Percentiles rank a stretch among this genome's conserved stretches.
These are phyloP conservation scores for Pneumocystis wakefieldiae DNA, from an alignment of 1,139 yeast genomes.

Conservation along the genomic window DNA sequence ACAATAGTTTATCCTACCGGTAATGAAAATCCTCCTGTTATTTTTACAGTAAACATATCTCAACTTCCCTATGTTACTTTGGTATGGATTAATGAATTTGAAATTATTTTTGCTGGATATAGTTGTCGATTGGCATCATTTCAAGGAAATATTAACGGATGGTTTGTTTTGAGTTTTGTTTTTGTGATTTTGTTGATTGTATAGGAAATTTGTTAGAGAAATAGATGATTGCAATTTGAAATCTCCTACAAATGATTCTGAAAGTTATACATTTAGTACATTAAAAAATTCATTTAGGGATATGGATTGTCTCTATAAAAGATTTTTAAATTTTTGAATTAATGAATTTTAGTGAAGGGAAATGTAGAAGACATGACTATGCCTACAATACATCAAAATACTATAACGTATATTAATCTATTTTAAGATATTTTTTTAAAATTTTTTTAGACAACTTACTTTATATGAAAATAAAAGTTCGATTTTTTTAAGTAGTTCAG, in stretches of 20 bases:
- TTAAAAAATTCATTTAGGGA: slow-evolving; percentile 94
- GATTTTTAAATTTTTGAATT: slow-evolving; percentile 34
- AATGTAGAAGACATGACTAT: slow-evolving; percentile 32
- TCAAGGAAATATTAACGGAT: slow-evolving; percentile 50
- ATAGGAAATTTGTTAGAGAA: slow-evolving; percentile 16
- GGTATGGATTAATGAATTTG: slow-evolving; percentile 48
- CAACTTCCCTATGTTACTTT: slow-evolving; percentile 71
- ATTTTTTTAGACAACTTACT: neutral
- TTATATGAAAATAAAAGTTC: neutral
- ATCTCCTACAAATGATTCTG: slow-evolving; percentile 28
- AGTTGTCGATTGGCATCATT: slow-evolving; percentile 83
- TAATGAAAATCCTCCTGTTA: slow-evolving; percentile 44
- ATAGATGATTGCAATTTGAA: slow-evolving; percentile 18
- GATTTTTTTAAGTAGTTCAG: neutral
- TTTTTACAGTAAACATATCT: slow-evolving; percentile 42
- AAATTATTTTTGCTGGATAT: slow-evolving; percentile 78
- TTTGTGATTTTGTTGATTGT: slow-evolving; percentile 37
- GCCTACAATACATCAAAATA: slow-evolving; percentile 78
- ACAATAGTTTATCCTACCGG: slow-evolving; percentile 65
- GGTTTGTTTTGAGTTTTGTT: slow-evolving; percentile 51
- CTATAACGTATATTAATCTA: slow-evolving; percentile 32
- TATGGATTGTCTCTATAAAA: slow-evolving; percentile 72
- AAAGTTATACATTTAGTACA: slow-evolving; percentile 47
- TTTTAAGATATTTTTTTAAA: neutral
- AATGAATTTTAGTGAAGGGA: slow-evolving; percentile 20